Base-by-base conservation (phyloP, 495 filamentous ascomycete genomes). In the Emericellopsis terricola region DNA sequence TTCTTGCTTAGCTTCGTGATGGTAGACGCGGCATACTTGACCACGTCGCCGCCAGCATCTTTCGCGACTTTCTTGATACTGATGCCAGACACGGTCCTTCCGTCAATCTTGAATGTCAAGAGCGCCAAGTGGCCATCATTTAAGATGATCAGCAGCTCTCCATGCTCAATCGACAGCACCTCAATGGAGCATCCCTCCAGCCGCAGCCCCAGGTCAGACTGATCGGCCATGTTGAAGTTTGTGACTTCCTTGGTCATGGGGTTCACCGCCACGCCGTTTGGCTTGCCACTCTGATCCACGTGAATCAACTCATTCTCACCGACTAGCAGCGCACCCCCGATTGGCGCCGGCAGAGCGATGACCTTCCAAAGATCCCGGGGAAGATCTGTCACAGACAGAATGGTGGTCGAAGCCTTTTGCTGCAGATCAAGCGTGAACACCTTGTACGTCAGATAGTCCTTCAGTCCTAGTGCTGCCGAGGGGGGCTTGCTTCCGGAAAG, bases 341-440 rank as follows among this genome's bases (percentile, higher is more conserved):
- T 73, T 15, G 84, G 84, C 15, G 77, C 68, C 6, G 83, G 81
- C 10, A 99, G 64, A 21, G 89, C 73, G 26, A 93, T 65, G 26
- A 94, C 76, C 42, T 73, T 71, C 47, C 78, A 89, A 8, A 94
- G 60, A 50, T 96, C 91, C 48, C 86, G 91, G 5, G 89, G 89
- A 15, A 99, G 68, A 31, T 71, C 74, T 19, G 64, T 57, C 28
- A 96, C 80, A 11, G 85, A 89, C 13, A 94, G 64, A 38, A 99
- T 76, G 3, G 82, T 83, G 2, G 91, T 99, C 2, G 85, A 94
- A 1, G 87, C 89, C 39, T 74, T 76, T 48, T 96, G 89, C 43
- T 92, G 81, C 6, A 96, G 65, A 48, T 99, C 89, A 28, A 99
- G 65, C 1, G 87, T 94, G 48, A 93, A 93, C 37, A 96, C 86